These are phyloP conservation scores for Amanita rubescens DNA, from an alignment of 768 basidiomycete genomes.

Conservation along the genomic window DNA sequence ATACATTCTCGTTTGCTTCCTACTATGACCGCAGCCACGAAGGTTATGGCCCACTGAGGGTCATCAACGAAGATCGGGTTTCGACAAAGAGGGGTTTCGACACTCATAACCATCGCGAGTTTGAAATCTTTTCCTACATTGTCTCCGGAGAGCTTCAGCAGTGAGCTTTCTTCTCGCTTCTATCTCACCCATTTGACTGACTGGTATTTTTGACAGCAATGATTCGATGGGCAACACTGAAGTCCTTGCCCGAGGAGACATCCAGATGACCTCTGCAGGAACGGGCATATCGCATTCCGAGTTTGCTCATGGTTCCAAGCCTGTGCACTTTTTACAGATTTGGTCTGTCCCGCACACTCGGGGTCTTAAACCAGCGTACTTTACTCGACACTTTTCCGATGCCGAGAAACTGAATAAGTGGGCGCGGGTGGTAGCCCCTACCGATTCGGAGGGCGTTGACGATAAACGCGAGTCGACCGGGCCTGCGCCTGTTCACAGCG, in stretches of 20 bases:
- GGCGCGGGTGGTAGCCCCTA: slow-evolving; percentile 71
- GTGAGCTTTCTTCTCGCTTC: slow-evolving; percentile 35
- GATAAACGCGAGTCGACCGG: slow-evolving; percentile 61
- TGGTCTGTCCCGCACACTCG: slow-evolving; percentile 38
- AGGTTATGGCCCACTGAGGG: slow-evolving; percentile 68
- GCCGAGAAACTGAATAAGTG: slow-evolving; percentile 72
- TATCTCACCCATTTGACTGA: not conserved
- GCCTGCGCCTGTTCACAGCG: slow-evolving; percentile 74
- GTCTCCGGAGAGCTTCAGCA: slow-evolving; percentile 76
- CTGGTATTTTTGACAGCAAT: slow-evolving; percentile 40
- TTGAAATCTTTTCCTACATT: slow-evolving; percentile 90
- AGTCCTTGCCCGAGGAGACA: slow-evolving; percentile 78
- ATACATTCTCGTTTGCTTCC: slow-evolving; percentile 74
- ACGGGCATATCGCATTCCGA: slow-evolving; percentile 85
- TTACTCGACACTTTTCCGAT: slow-evolving; percentile 80
- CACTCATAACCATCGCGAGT: slow-evolving; percentile 74
- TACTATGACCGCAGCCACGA: slow-evolving; percentile 48
- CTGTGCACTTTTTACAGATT: slow-evolving; percentile 48
- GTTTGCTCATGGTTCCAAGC: slow-evolving; percentile 33
- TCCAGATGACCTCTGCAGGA: slow-evolving; percentile 90
- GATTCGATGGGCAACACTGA: slow-evolving; percentile 93
- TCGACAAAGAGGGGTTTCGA: slow-evolving; percentile 73
- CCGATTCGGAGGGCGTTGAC: slow-evolving; percentile 47
- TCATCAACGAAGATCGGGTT: slow-evolving; percentile 94
- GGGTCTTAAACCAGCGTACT: slow-evolving; percentile 70